Evolutionary conservation across 1,284 basidiomycete species (phyloP).

Genomic region (Clitocybe nebularis): DNA sequence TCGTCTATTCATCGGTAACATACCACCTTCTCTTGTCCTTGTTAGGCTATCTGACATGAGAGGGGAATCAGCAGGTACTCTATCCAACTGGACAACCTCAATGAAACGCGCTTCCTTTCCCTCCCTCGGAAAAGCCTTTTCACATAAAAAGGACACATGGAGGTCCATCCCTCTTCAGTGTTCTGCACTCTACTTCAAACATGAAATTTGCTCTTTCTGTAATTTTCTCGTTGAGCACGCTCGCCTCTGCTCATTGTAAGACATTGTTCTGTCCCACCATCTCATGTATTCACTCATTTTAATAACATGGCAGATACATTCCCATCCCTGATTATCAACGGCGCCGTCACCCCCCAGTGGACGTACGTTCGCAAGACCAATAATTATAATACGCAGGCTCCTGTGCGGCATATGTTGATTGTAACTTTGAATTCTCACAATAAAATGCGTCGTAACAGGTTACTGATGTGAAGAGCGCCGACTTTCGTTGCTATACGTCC

Average conservation of each 20-base stretch:
- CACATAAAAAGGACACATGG: neutral
- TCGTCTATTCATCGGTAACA: too few species aligned
- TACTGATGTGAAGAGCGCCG: conserved; percentile 33
- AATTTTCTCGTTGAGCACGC: conserved; percentile 13
- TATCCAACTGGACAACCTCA: too few species aligned
- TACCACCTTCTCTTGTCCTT: too few species aligned
- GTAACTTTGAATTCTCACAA: neutral
- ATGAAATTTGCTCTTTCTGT: neutral
- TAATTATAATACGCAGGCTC: conserved; percentile 38
- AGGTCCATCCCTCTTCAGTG: neutral
- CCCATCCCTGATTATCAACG: conserved; percentile 36
- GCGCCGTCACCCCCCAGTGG: conserved; percentile 33
- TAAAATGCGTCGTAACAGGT: too few species aligned
- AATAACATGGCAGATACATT: conserved; percentile 31
- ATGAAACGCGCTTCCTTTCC: neutral
- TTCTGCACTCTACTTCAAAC: too few species aligned
- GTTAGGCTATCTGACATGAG: too few species aligned
- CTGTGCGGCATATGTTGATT: conserved; percentile 25
- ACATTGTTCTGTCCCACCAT: neutral
- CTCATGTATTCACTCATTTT: neutral
- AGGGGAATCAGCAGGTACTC: too few species aligned
- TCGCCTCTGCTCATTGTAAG: conserved; percentile 27
- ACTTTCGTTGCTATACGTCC: conserved; percentile 36
- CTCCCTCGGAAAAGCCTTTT: neutral
- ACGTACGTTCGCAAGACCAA: conserved; percentile 39